Percentiles rank a stretch among this genome's conserved stretches.
Evolutionary conservation across 2,329 filamentous ascomycete genomes (phyloP).

Genomic region (Rhynchosporium graminicola): DNA sequence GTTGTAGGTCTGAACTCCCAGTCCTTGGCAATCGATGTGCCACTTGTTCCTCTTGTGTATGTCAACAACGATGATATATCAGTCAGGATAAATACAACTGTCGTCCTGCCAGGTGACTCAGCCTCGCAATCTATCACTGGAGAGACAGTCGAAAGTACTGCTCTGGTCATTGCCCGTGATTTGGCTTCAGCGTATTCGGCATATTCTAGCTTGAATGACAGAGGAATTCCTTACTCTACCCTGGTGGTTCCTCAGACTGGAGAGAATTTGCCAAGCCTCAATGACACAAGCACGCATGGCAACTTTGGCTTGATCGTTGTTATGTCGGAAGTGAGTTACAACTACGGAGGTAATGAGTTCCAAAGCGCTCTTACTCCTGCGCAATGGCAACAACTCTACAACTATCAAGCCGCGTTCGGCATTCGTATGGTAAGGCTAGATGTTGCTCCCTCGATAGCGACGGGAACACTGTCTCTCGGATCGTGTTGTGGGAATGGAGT

Average conservation of each 20-base stretch:
- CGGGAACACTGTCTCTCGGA: slow-evolving; percentile 42
- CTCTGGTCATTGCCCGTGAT: slow-evolving; percentile 59
- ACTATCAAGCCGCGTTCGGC: slow-evolving; percentile 58
- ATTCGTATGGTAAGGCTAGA: slow-evolving; percentile 62
- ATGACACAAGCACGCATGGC: slow-evolving; percentile 47
- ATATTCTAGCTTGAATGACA: slow-evolving; percentile 57
- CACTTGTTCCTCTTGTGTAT: slow-evolving; percentile 9
- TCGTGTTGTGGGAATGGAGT: slow-evolving; percentile 51
- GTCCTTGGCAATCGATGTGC: slow-evolving; percentile 14
- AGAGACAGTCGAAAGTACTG: slow-evolving; percentile 43
- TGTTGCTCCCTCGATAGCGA: slow-evolving; percentile 54
- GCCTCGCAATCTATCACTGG: neutral
- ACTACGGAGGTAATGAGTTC: slow-evolving; percentile 50
- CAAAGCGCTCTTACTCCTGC: slow-evolving; percentile 48
- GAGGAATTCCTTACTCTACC: slow-evolving; percentile 60
- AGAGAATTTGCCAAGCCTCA: slow-evolving; percentile 53
- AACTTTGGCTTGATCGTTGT: slow-evolving; percentile 61
- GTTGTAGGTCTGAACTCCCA: slow-evolving; percentile 21
- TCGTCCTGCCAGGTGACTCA: neutral
- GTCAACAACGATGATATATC: slow-evolving; percentile 10
- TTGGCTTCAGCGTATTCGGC: slow-evolving; percentile 50
- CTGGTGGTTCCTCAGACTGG: slow-evolving; percentile 56
- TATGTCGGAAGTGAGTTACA: slow-evolving; percentile 38
- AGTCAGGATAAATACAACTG: slow-evolving; percentile 13
- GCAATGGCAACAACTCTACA: slow-evolving; percentile 58